Evolutionary conservation across 2,329 filamentous ascomycete genomes (phyloP).

Genomic region (Pezicula radicicola): DNA sequence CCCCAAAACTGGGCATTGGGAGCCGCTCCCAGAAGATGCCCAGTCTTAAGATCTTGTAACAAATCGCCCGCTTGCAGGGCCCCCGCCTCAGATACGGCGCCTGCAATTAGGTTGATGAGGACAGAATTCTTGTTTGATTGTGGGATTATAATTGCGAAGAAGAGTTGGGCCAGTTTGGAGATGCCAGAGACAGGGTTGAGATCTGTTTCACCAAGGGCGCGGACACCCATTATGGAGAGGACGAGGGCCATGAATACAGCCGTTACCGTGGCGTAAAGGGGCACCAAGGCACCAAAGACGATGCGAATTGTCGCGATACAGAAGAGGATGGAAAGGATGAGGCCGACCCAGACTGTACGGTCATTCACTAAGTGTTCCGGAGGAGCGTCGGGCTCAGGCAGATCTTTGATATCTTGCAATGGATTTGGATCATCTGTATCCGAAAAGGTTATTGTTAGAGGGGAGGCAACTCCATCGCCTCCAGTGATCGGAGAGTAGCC

Average conservation of each 20-base stretch:
- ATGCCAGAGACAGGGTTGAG: slow-evolving; percentile 96
- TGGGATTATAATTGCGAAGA: slow-evolving; percentile 89
- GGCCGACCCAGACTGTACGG: slow-evolving; percentile 68
- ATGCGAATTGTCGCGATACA: slow-evolving; percentile 80
- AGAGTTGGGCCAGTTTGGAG: slow-evolving; percentile 91
- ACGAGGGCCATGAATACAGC: slow-evolving; percentile 83
- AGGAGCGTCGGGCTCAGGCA: slow-evolving; percentile 70
- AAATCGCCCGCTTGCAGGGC: slow-evolving; percentile 94
- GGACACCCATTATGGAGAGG: slow-evolving; percentile 72
- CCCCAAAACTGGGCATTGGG: slow-evolving; percentile 97
- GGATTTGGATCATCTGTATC: background rate
- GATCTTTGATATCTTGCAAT: slow-evolving; percentile 17
- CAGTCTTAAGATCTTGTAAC: slow-evolving; percentile 96
- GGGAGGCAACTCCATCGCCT: slow-evolving; percentile 14
- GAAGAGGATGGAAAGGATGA: slow-evolving; percentile 72
- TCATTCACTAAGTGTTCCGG: slow-evolving; percentile 75
- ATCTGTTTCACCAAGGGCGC: slow-evolving; percentile 77
- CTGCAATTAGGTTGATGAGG: slow-evolving; percentile 92
- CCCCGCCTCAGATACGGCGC: slow-evolving; percentile 80
- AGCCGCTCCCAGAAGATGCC: slow-evolving; percentile 85
- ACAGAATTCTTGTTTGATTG: slow-evolving; percentile 77
- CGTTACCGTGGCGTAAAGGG: slow-evolving; percentile 69
- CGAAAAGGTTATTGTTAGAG: slow-evolving; percentile 8
- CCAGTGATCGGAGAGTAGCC: slow-evolving; percentile 24
- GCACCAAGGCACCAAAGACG: slow-evolving; percentile 80